These are phyloP conservation scores for Rhododendron griersonianum DNA, from an alignment of 148 eudicot species.

Conservation along the genomic window DNA sequence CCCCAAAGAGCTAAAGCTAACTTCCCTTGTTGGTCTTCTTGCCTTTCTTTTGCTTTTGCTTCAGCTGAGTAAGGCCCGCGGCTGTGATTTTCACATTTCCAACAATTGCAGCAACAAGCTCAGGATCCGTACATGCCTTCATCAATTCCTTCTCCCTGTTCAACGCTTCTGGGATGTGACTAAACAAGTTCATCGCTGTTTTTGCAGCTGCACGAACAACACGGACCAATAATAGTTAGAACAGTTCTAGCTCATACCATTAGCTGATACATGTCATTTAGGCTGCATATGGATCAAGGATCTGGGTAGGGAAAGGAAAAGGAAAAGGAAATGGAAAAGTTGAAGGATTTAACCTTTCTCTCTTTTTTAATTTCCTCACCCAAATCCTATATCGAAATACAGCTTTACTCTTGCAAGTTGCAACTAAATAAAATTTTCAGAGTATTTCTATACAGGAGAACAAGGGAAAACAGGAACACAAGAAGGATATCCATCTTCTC, in stretches of 20 bases:
- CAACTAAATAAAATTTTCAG: neutral
- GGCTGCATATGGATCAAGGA: neutral
- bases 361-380: neutral
- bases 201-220: slow-evolving; percentile 69
- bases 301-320: neutral
- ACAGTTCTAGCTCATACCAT: neutral
- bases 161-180: slow-evolving; percentile 73
- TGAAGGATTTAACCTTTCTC: neutral
- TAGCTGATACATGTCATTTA: neutral
- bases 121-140: slow-evolving; percentile 98
- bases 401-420: neutral
- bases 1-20: slow-evolving; percentile 3
- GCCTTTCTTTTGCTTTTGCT: slow-evolving; percentile 92
- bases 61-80: slow-evolving; percentile 83
- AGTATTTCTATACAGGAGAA: neutral
- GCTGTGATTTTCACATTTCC: slow-evolving; percentile 84
- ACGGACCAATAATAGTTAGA: neutral
- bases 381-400: neutral
- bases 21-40: slow-evolving; percentile 60
- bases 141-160: slow-evolving; percentile 88
- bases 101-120: slow-evolving; percentile 81
- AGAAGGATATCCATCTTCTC: neutral
- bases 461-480: neutral
- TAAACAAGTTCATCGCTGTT: slow-evolving; percentile 82
- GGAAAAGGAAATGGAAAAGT: neutral